Evolutionary conservation across 495 filamentous ascomycete species (phyloP).

Genomic region (Neurospora sp.): DNA sequence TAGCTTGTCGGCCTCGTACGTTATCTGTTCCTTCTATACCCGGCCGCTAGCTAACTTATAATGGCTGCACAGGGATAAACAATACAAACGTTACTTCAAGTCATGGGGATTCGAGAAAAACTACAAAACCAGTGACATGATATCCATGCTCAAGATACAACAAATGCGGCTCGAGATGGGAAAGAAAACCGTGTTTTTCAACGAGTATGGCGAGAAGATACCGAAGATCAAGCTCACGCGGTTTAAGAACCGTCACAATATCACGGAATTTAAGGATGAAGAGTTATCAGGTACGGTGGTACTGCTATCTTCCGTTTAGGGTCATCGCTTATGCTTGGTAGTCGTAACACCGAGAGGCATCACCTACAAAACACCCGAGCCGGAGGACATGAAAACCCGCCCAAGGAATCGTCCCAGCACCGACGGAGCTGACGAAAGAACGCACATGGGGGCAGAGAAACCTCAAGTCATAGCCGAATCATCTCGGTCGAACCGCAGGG

Average conservation of each 20-base stretch:
- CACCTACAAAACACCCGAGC: constrained; percentile 8
- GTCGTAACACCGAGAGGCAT: constrained; percentile 5
- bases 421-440: neutral
- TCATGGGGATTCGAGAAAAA: constrained; percentile 20
- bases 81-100: constrained; percentile 21
- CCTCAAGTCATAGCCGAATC: neutral
- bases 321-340: neutral
- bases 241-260: constrained; percentile 8
- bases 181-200: constrained; percentile 13
- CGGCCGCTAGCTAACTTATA: neutral
- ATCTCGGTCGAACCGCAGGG: neutral
- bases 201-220: constrained; percentile 3
- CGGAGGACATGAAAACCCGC: neutral
- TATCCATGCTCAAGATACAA: constrained; percentile 14
- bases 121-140: constrained; percentile 11
- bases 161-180: constrained; percentile 2
- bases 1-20: constrained; percentile 15
- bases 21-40: neutral
- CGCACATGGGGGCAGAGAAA: neutral
- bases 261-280: neutral
- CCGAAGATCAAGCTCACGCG: constrained; percentile 8
- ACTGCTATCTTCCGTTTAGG: neutral
- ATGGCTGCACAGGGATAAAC: constrained; percentile 8
- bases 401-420: neutral
- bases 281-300: neutral